A percentile compares a stretch with the other conserved stretches of the same genome.
Evolutionary conservation across 345 rosid species (phyloP).

Genomic region (Gossypium bickii): DNA sequence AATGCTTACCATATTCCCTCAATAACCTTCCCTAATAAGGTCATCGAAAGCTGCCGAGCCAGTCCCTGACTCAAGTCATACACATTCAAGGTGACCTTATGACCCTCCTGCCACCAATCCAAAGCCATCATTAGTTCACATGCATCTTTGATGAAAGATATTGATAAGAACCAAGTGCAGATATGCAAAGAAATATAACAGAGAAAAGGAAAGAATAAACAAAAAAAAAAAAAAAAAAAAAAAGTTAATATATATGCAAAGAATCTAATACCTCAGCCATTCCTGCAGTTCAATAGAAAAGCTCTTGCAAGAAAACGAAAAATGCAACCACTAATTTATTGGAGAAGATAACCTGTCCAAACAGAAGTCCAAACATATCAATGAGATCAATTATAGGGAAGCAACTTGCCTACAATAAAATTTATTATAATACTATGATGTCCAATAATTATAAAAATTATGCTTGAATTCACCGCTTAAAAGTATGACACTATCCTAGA

Average conservation of each 20-base stretch:
- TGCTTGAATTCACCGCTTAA: neutral
- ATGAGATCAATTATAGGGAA: neutral
- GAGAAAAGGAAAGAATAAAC: neutral
- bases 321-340: neutral
- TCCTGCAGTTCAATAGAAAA: conserved; percentile 4
- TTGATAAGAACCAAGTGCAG: neutral
- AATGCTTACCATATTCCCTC: conserved; percentile 86
- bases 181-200: neutral
- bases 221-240: too few species aligned
- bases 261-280: conserved; percentile 69
- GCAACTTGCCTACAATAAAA: neutral
- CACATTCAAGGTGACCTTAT: conserved; percentile 65
- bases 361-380: neutral
- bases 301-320: neutral
- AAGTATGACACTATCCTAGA: too few species aligned
- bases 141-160: neutral
- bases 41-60: conserved; percentile 77
- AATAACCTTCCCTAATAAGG: conserved; percentile 74
- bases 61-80: conserved; percentile 94
- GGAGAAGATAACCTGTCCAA: conserved; percentile 14
- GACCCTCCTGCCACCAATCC: conserved; percentile 58
- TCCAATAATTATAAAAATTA: neutral
- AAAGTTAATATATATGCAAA: neutral
- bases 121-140: neutral
- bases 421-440: neutral